Percentiles rank a stretch among this genome's conserved stretches.
These are phyloP conservation scores for Chiua virens DNA, from an alignment of 768 basidiomycete species.

Conservation along the genomic window DNA sequence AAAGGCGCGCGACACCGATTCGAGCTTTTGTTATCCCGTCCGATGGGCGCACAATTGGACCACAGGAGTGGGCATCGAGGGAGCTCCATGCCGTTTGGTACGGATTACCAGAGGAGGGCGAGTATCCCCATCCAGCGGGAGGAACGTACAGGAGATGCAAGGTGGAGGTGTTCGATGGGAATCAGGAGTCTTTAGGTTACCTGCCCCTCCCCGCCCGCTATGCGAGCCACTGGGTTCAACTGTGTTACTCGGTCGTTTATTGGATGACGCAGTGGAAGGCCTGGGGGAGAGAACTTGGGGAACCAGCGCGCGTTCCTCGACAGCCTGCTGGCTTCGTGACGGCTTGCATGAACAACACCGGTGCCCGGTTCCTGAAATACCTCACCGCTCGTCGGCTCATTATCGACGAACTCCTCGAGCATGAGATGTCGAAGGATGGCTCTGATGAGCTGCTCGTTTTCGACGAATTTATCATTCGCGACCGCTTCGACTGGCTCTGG, in stretches of 20 bases:
- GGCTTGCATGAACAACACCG: not conserved
- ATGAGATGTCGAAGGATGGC: not conserved
- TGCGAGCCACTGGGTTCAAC: not conserved
- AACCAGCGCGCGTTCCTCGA: too few relatives aligned
- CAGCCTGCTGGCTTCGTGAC: fast-evolving
- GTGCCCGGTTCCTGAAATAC: not conserved
- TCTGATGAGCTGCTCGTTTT: not conserved
- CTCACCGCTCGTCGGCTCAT: not conserved
- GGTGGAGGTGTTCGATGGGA: too few relatives aligned
- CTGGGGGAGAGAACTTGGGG: not conserved
- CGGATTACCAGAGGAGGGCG: too few relatives aligned
- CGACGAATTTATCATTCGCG: not conserved
- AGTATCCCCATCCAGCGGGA: too few relatives aligned
- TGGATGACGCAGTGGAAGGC: not conserved
- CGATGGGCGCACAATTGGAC: too few relatives aligned
- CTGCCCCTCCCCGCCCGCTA: not conserved
- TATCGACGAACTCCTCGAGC: not conserved
- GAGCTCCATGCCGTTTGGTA: too few relatives aligned
- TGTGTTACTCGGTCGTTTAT: not conserved
- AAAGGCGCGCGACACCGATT: too few relatives aligned
- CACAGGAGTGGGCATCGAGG: too few relatives aligned
- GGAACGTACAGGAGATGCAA: too few relatives aligned
- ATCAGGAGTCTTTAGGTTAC: not conserved
- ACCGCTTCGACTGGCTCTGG: not conserved
- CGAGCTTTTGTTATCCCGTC: too few relatives aligned